Base-by-base conservation (phyloP, 306 rosid genomes). In the Acmispon strigosus region DNA sequence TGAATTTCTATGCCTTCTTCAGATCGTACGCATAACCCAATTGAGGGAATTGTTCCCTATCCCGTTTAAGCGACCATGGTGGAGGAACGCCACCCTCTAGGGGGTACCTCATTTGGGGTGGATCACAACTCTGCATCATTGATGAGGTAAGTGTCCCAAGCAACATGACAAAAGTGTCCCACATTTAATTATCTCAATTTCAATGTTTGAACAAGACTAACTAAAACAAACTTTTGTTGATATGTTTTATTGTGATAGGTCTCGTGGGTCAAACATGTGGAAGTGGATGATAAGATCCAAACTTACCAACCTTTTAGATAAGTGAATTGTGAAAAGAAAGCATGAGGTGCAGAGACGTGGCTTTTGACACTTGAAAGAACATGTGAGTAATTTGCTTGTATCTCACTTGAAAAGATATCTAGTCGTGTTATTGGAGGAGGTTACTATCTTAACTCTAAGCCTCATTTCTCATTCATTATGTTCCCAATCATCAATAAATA, bases 311-410 rank as follows among this genome's bases (percentile, higher is more conserved):
- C 80, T 14, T 92, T 74, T 19, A 73, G 84, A 69, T 87, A 86
- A 57, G 71, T 83, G 36, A 49, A 86, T 8, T 78, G 69, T 29
- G 34, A 52, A 24, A 69, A 20, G 2, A 48, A 62, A 10, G 86
- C 86, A 7, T 92, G 82, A 73, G 91, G 96, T 61, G 98, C 98
- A 10, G 79, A 82, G 42, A 80, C 90, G 66, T 92, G 98, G 98
- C 22, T 90, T 58, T 47, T 45, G 52, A 70, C 88, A 42, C 89
- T 90, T 1, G 74, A 88, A 67, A 88, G 92, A 76, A 92, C 82
- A 88, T 83, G 88, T 37, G 87, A 86, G 45, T 82, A 96, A 78
- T 43, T 76, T 42, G 37, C 58, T 37, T 55, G 13, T 61, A 51
- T 64, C 3, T 27, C 3, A 4, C 32, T 4, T 27, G 32, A 27